Conservation (phyloP, 2,329 filamentous ascomycete species). For the Aspergillus ustus region DNA sequence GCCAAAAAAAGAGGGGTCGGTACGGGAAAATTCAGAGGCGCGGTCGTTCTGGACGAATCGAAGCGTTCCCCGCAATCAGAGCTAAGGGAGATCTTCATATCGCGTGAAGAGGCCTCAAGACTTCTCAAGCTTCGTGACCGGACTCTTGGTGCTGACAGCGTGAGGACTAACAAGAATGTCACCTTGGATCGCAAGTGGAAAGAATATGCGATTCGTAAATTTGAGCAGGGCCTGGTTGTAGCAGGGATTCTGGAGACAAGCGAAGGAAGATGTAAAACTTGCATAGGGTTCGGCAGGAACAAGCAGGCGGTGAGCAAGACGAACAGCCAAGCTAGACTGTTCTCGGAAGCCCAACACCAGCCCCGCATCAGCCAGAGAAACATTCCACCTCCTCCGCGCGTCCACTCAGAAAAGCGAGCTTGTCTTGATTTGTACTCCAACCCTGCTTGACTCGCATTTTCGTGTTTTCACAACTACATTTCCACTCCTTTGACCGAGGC, state of each 20-base stretch:
- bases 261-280: not conserved
- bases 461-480: not conserved
- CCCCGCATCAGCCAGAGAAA: slow-evolving; percentile 19
- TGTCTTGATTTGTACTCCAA: not conserved
- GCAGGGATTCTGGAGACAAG: not conserved
- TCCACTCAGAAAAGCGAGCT: slow-evolving; percentile 1
- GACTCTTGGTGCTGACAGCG: not conserved
- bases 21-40: not conserved
- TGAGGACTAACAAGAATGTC: not conserved
- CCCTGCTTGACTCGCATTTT: not conserved
- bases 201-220: not conserved
- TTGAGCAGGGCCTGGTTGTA: not conserved
- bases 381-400: slow-evolving; percentile 13
- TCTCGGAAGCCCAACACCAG: slow-evolving; percentile 7
- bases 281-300: not conserved
- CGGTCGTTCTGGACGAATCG: not conserved
- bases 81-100: not conserved
- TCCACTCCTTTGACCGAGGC: not conserved
- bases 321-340: not conserved
- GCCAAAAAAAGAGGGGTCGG: not conserved
- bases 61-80: slow-evolving; percentile 1
- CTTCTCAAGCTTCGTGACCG: not conserved
- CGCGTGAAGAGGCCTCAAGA: not conserved
- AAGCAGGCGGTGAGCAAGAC: slow-evolving; percentile 11
- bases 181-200: not conserved